Percentiles rank a stretch among this genome's conserved stretches.
Evolutionary conservation across 2,329 filamentous ascomycete species (phyloP).

Genomic region (Neophaeococcomyces aloes): DNA sequence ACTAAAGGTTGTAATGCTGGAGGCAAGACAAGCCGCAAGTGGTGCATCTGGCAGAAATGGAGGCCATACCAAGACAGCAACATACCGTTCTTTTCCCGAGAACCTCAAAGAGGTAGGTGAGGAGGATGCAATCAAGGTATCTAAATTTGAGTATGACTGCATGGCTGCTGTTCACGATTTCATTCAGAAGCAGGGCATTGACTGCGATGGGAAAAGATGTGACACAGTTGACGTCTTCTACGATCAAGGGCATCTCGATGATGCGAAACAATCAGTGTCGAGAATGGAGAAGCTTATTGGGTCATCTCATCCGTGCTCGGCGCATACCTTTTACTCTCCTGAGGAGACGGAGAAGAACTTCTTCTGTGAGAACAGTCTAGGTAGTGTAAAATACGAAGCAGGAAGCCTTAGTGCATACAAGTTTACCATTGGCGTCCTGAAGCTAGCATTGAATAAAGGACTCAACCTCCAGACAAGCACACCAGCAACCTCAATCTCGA

Average conservation of each 20-base stretch:
- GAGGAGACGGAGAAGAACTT: constrained; percentile 36
- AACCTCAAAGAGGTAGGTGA: constrained; percentile 38
- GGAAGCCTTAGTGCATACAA: constrained; percentile 35
- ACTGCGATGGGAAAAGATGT: constrained; percentile 42
- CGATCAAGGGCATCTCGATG: constrained; percentile 35
- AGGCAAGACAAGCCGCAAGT: constrained; percentile 28
- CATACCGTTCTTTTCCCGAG: constrained; percentile 42
- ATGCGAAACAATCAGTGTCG: constrained; percentile 31
- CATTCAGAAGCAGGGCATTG: constrained; percentile 38
- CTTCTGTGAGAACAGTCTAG: constrained; percentile 33
- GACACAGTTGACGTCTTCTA: constrained; percentile 51
- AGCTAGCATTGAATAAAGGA: constrained; percentile 30
- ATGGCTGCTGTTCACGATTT: constrained; percentile 48
- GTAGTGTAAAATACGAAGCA: constrained; percentile 39
- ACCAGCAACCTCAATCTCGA: constrained; percentile 19
- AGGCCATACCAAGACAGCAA: constrained; percentile 41
- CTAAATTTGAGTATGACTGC: constrained; percentile 42
- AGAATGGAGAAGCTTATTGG: constrained; percentile 38
- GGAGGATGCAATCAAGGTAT: constrained; percentile 41
- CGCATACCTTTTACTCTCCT: constrained; percentile 36
- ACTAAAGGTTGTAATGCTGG: constrained; percentile 26
- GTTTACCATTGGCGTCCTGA: constrained; percentile 36
- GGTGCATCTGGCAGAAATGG: constrained; percentile 33
- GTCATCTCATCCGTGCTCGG: constrained; percentile 31
- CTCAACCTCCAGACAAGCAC: constrained; percentile 28